Evolutionary conservation across 2,329 filamentous ascomycete genomes (phyloP).

Genomic region (Phaeosphaeria sp.): DNA sequence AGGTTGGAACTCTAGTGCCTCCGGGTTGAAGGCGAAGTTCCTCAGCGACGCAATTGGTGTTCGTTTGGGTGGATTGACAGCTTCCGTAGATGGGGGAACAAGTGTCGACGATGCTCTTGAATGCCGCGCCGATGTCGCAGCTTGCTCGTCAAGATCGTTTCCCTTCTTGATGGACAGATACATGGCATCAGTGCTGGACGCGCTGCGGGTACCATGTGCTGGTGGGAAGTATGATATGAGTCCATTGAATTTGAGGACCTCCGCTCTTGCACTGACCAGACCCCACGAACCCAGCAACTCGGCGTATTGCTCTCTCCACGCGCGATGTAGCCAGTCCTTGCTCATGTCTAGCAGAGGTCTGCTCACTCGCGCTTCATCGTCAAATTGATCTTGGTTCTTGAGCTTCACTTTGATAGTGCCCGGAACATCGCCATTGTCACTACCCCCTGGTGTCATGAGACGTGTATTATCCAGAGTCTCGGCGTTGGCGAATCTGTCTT

Average conservation of each 20-base stretch:
- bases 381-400: conserved; percentile 65
- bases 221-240: conserved; percentile 46
- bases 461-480: conserved; percentile 32
- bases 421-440: conserved; percentile 13
- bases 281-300: conserved; percentile 66
- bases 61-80: conserved; percentile 22
- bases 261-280: conserved; percentile 60
- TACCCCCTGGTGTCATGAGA: conserved; percentile 20
- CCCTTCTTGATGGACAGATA: conserved; percentile 32
- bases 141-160: conserved; percentile 13
- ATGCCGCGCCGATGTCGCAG: conserved; percentile 15
- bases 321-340: conserved; percentile 56
- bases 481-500: conserved; percentile 16
- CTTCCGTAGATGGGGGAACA: conserved; percentile 25
- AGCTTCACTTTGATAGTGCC: conserved; percentile 56
- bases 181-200: conserved; percentile 35
- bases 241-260: conserved; percentile 65
- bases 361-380: conserved; percentile 57
- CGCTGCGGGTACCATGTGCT: conserved; percentile 21
- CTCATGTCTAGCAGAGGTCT: conserved; percentile 58
- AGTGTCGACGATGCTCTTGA: conserved; percentile 36
- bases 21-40: conserved; percentile 46
- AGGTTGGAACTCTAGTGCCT: conserved; percentile 44
- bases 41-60: conserved; percentile 34
- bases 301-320: conserved; percentile 65